Conservation (phyloP, 2,329 filamentous ascomycete species). For the Cercospora berteroae region DNA sequence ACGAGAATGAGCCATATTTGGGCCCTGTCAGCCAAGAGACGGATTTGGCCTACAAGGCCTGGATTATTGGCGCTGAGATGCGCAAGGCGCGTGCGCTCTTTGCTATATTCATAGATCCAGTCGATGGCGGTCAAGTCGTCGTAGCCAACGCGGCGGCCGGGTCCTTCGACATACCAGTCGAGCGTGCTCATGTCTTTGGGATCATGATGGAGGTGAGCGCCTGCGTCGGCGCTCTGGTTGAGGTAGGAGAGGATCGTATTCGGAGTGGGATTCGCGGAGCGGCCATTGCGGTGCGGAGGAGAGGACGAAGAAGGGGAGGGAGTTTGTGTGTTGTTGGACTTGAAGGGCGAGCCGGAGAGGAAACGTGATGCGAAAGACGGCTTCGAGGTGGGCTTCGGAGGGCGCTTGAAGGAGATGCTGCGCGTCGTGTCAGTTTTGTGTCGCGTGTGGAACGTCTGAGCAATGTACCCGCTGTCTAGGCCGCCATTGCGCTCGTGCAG, state of each 20-base stretch:
- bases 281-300: conserved; percentile 30
- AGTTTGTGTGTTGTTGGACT: conserved; percentile 35
- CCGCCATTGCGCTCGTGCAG: conserved; percentile 40
- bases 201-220: conserved; percentile 39
- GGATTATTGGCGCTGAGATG: conserved; percentile 67
- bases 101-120: conserved; percentile 99
- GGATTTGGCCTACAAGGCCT: conserved; percentile 70
- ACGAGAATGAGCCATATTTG: conserved; percentile 91
- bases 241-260: conserved; percentile 42
- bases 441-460: not conserved
- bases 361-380: conserved; percentile 46
- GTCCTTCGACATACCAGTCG: conserved; percentile 90
- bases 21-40: conserved; percentile 74
- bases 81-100: conserved; percentile 85
- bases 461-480: conserved; percentile 45
- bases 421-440: conserved; percentile 13
- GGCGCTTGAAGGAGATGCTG: conserved; percentile 69
- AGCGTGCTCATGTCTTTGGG: conserved; percentile 46
- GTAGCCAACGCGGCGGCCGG: conserved; percentile 86
- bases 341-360: conserved; percentile 42
- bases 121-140: conserved; percentile 97
- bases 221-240: conserved; percentile 40
- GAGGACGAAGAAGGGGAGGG: conserved; percentile 32
- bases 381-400: conserved; percentile 49
- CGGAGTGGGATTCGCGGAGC: conserved; percentile 40